Evolutionary conservation across 345 rosid species (phyloP).

Genomic region (Anastatica hierochuntica): DNA sequence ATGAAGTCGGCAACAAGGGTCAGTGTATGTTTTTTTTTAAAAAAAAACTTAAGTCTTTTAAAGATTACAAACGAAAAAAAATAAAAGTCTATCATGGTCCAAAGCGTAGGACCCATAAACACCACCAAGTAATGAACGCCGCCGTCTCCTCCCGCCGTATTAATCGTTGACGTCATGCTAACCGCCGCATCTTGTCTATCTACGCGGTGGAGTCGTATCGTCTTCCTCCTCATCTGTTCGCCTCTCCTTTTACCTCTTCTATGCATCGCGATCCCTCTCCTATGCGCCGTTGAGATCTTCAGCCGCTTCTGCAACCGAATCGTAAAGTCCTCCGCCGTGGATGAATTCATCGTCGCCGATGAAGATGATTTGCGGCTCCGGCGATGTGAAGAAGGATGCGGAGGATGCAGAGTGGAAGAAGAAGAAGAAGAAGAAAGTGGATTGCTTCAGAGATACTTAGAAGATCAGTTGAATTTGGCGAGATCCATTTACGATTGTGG

Average conservation of each 20-base stretch:
- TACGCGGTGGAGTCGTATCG: slow-evolving; percentile 35
- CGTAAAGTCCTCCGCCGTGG: neutral
- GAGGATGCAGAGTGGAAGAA: slow-evolving; percentile 16
- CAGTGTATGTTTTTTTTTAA: no score
- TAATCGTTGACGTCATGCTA: slow-evolving; percentile 29
- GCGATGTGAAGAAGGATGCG: slow-evolving; percentile 47
- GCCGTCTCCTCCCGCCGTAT: neutral
- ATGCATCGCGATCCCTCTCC: slow-evolving; percentile 41
- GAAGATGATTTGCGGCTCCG: slow-evolving; percentile 33
- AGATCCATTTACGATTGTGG: slow-evolving; percentile 45
- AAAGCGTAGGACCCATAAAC: slow-evolving; percentile 14
- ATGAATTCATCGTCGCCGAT: neutral
- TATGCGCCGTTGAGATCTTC: slow-evolving; percentile 41
- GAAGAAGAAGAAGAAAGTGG: slow-evolving; percentile 26
- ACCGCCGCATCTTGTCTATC: slow-evolving; percentile 34
- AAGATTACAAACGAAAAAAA: no score
- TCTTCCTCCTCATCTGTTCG: slow-evolving; percentile 43
- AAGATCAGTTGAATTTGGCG: slow-evolving; percentile 50
- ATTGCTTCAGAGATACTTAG: slow-evolving; percentile 53
- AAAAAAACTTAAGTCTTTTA: no score
- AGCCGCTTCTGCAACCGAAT: slow-evolving; percentile 25
- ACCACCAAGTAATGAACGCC: neutral
- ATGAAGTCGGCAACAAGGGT: no score
- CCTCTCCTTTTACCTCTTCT: slow-evolving; percentile 51
- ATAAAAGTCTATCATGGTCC: no score